Evolutionary conservation across 2,329 filamentous ascomycete species (phyloP), one percentile per base, ranked within the genome.

Genomic region (Fusarium globosum): DNA sequence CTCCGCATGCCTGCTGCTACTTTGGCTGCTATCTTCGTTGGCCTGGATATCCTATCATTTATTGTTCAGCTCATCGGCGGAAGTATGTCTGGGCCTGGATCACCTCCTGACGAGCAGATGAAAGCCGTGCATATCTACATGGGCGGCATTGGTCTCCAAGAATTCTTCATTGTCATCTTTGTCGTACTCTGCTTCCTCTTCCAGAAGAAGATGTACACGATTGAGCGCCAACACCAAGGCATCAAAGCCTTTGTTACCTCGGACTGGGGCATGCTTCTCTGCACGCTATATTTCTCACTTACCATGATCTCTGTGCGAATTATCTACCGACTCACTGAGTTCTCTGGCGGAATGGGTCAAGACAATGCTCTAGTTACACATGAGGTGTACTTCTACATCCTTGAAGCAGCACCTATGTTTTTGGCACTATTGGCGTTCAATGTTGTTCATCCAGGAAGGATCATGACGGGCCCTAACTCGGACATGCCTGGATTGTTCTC

Each of bases 271-370:
- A 64, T 46, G 13, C 67, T 78, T 6, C 55, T 74, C 7, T 65
- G 38, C 21, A 79, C 82, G 0, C 78, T 85, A 0, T 85, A 84
- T 68, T 72, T 78, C 28, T 82, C 80, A 1, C 74, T 85, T 1
- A 49, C 73, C 11, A 80, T 83, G 68, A 84, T 85, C 33, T 80
- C 80, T 1, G 75, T 84, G 21, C 86, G 88, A 20, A 90, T 90
- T 68, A 82, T 89, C 61, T 90, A 86, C 78, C 85, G 89, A 6
- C 80, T 90, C 4, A 75, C 83, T 23, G 87, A 90, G 69, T 90
- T 87, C 73, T 83, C 84, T 0, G 80, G 81, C 2, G 86, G 85
- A 0, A 74, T 83, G 38, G 72, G 64, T 1, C 58, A 71, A 14
- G 73, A 79, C 2, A 80, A 79, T 11, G 42, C 60, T 0, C 51